Conservation (phyloP, 2,329 filamentous ascomycete species). For the Talaromyces verruculosus region DNA sequence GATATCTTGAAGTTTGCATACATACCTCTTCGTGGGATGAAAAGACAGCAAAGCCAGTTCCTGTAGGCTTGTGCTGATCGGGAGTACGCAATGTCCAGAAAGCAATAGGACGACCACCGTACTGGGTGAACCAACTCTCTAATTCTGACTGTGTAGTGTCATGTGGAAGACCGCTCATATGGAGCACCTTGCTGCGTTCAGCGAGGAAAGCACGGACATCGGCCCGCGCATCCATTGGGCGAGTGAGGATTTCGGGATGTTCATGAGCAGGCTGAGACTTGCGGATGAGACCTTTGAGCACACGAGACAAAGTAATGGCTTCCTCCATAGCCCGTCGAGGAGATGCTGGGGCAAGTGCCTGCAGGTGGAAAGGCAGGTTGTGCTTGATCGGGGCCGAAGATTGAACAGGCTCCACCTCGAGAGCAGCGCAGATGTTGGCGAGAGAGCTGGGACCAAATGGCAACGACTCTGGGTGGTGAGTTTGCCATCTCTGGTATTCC, state of each 20-base stretch:
- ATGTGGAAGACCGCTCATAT: conserved; percentile 95
- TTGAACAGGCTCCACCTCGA: conserved; percentile 97
- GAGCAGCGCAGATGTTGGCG: conserved; percentile 94
- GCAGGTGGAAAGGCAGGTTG: conserved; percentile 95
- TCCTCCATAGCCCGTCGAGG: conserved; percentile 97
- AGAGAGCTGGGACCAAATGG: conserved; percentile 95
- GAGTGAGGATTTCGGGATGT: conserved; percentile 89
- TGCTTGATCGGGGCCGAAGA: conserved; percentile 98
- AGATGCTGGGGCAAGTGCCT: conserved; percentile 91
- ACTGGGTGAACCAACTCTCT: conserved; percentile 99
- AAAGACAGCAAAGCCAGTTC: conserved; percentile 96
- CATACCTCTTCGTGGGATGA: conserved; percentile 97
- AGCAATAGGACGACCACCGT: conserved; percentile 93
- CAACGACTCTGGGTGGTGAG: conserved; percentile 94
- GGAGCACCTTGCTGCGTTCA: conserved; percentile 95
- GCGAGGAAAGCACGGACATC: conserved; percentile 95
- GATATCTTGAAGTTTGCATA: background rate
- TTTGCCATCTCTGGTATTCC: conserved; percentile 98
- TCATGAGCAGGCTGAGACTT: conserved; percentile 94
- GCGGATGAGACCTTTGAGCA: conserved; percentile 86
- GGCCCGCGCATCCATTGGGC: conserved; percentile 93
- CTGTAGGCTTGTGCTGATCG: conserved; percentile 99
- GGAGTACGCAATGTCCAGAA: conserved; percentile 98
- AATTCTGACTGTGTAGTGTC: conserved; percentile 98
- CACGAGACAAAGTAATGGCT: conserved; percentile 87